Conservation (phyloP, 345 rosid species). For the Capsella bursapastoris region DNA sequence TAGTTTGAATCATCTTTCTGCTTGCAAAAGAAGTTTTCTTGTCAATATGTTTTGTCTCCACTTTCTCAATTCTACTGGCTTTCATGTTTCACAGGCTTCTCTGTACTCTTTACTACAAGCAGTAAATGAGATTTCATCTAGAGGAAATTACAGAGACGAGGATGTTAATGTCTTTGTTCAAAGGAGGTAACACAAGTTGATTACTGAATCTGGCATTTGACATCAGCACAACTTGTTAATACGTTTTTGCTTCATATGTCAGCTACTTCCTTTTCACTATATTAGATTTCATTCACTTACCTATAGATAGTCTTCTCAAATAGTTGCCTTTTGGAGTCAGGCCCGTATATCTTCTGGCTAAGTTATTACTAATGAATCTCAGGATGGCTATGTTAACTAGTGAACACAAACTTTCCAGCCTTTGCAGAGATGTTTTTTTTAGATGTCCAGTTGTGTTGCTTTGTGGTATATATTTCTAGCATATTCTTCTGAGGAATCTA, state of each 20-base stretch:
- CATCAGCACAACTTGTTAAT: slow-evolving; percentile 25
- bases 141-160: slow-evolving; percentile 78
- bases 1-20: neutral
- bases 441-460: slow-evolving; percentile 14
- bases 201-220: slow-evolving; percentile 27
- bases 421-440: slow-evolving; percentile 16
- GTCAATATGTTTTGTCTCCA: slow-evolving; percentile 12
- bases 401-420: slow-evolving; percentile 10
- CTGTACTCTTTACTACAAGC: slow-evolving; percentile 87
- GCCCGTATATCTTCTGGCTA: too few relatives aligned
- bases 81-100: slow-evolving; percentile 69
- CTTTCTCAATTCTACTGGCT: slow-evolving; percentile 39
- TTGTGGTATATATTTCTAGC: slow-evolving; percentile 3
- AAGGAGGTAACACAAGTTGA: slow-evolving; percentile 61
- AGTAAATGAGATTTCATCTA: slow-evolving; percentile 79
- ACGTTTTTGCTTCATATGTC: slow-evolving; percentile 1
- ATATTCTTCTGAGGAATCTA: neutral
- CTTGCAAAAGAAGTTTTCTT: slow-evolving; percentile 10
- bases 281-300: neutral
- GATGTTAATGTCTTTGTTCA: slow-evolving; percentile 76
- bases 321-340: neutral
- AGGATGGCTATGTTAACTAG: slow-evolving; percentile 21
- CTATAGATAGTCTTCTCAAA: slow-evolving; percentile 8
- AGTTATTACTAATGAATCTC: slow-evolving; percentile 3
- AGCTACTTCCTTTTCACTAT: neutral